Conservation (phyloP, 495 filamentous ascomycete species). For the Aspergillus asperescens region DNA sequence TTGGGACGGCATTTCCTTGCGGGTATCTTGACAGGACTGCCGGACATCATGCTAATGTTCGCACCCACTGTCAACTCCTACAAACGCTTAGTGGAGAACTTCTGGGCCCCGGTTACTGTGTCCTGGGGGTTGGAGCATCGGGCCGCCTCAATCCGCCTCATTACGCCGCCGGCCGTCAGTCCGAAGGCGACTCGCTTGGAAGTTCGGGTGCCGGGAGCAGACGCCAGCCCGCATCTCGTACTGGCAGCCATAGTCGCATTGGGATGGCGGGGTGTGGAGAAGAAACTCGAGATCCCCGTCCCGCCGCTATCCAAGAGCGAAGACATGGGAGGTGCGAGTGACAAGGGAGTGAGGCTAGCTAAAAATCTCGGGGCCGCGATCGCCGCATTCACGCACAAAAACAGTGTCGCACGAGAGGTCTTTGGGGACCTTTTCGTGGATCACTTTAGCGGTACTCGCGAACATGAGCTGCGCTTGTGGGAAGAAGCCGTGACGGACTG, state of each 20-base stretch:
- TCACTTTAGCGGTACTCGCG: conserved; percentile 86
- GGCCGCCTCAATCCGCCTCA: conserved; percentile 83
- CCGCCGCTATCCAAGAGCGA: conserved; percentile 78
- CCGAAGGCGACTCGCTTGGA: conserved; percentile 86
- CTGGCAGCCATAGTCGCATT: conserved; percentile 77
- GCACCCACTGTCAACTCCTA: conserved; percentile 96
- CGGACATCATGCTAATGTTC: conserved; percentile 91
- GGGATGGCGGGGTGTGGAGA: conserved; percentile 85
- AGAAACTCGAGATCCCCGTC: conserved; percentile 75
- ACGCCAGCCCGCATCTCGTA: conserved; percentile 86
- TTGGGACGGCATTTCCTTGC: conserved; percentile 90
- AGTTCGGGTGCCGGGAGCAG: conserved; percentile 83
- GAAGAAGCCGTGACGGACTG: conserved; percentile 95
- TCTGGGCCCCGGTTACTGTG: conserved; percentile 96
- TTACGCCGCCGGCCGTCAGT: conserved; percentile 77
- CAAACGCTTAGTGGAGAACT: conserved; percentile 96
- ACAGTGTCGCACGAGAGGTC: conserved; percentile 81
- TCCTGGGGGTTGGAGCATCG: conserved; percentile 96
- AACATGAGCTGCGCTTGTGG: conserved; percentile 87
- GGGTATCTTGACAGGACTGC: conserved; percentile 79
- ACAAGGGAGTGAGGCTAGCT: conserved; percentile 61
- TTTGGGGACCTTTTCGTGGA: conserved; percentile 95
- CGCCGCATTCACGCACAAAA: conserved; percentile 62
- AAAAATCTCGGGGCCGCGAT: conserved; percentile 80
- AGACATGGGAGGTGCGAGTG: conserved; percentile 63